Base-by-base conservation (phyloP, 1,284 basidiomycete genomes). In the Melampsora occidentalis region DNA sequence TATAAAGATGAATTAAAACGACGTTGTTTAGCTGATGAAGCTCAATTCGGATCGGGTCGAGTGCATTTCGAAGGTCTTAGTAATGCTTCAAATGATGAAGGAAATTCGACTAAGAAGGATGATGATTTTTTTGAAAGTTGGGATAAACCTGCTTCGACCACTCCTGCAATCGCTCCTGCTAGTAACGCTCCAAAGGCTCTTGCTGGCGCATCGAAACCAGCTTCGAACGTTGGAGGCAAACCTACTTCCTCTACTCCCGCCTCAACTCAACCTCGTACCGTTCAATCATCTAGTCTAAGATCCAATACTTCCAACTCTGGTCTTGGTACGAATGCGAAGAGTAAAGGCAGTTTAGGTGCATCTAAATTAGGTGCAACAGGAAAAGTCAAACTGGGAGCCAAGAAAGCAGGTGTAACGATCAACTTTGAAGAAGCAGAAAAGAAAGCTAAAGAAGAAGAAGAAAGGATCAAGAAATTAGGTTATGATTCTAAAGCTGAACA, bases 111-210 rank as follows among this genome's bases (percentile, higher is more conserved):
- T 12, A 89, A 87, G 2, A 91, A 91, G 28, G 79, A 81, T 18
- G 92, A 93, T 69, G 95, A 98, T 83, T 99, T 98, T 84, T 98
- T 98, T 85, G 90, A 92, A 71, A 91, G 92, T 46, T 98, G 95
- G 94, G 94, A 96, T 79, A 94, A 95, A 82, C 90, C 92, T 1
- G 84, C 80, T 0, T 64, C 81, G 79, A 82, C 78, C 31, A 73
- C 20, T 42, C 78, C 76, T 73, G 66, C 51, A 42, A 77, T 81
- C 2, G 72, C 78, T 35, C 81, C 86, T 1, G 82, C 88, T 6
- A 84, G 87, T 25, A 87, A 87, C 10, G 85, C 87, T 22, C 81
- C 85, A 10, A 86, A 87, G 10, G 89, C 89, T 9, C 87, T 89
- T 5, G 84, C 87, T 22, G 83, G 86, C 2, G 76, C 66, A 35